A percentile compares a stretch with the other conserved stretches of the same genome.
Conservation (phyloP, 2,329 filamentous ascomycete genomes). For the Curvularia lunata region DNA sequence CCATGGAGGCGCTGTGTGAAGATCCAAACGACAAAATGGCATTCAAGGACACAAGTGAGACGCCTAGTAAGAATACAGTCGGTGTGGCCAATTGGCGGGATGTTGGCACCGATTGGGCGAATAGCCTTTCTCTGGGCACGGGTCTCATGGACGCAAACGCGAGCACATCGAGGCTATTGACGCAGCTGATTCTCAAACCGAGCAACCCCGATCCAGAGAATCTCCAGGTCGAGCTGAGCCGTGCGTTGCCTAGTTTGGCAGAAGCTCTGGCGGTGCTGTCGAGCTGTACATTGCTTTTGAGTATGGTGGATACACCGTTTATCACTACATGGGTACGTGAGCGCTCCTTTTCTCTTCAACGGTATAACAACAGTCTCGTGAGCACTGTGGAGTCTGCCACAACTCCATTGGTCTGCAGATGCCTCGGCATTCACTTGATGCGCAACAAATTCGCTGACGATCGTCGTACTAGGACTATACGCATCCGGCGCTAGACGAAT, state of each 20-base stretch:
- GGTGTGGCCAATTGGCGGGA: slow-evolving; percentile 52
- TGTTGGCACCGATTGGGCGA: slow-evolving; percentile 53
- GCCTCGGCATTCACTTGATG: background rate
- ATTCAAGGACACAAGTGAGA: slow-evolving; percentile 58
- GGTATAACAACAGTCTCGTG: background rate
- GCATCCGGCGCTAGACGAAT: slow-evolving; percentile 46
- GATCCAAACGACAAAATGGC: slow-evolving; percentile 60
- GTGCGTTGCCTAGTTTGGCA: slow-evolving; percentile 68
- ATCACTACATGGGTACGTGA: slow-evolving; percentile 54
- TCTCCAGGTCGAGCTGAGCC: slow-evolving; percentile 52
- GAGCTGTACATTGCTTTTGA: slow-evolving; percentile 69
- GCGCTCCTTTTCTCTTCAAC: background rate
- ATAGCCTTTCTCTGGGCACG: slow-evolving; percentile 52
- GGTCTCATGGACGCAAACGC: slow-evolving; percentile 54
- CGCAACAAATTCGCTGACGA: background rate
- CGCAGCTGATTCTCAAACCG: slow-evolving; percentile 51
- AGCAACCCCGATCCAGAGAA: slow-evolving; percentile 17
- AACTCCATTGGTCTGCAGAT: background rate
- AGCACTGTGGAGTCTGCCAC: background rate
- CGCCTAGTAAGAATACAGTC: slow-evolving; percentile 62
- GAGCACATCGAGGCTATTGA: slow-evolving; percentile 54
- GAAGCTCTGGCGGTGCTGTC: slow-evolving; percentile 76
- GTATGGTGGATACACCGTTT: slow-evolving; percentile 66
- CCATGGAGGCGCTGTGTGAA: slow-evolving; percentile 67
- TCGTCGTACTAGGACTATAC: slow-evolving; percentile 50